Evolutionary conservation across 2,329 filamentous ascomycete genomes (phyloP).

Genomic region (Fusarium chuoi): DNA sequence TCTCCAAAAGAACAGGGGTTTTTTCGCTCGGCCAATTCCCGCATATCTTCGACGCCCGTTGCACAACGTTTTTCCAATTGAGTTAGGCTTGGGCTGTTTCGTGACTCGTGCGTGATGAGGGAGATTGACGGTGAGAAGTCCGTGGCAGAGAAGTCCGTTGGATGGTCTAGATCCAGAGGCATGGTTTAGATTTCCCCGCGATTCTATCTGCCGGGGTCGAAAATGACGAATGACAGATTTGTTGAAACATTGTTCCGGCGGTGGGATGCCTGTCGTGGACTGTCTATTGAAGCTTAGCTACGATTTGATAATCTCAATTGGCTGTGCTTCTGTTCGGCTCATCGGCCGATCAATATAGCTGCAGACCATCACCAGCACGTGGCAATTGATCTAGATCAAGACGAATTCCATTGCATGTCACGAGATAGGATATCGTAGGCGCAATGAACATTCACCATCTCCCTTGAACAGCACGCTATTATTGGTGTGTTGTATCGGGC

Average conservation of each 20-base stretch:
- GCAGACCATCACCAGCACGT: background rate
- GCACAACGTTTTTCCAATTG: background rate
- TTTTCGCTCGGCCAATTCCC: slow-evolving; percentile 8
- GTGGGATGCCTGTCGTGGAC: no score
- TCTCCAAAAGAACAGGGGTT: background rate
- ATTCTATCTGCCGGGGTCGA: background rate
- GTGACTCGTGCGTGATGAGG: background rate
- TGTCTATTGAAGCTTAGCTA: background rate
- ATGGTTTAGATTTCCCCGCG: slow-evolving; percentile 2
- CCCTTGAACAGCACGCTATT: accelerated
- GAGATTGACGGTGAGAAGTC: background rate
- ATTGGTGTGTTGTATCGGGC: background rate
- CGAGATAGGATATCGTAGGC: no score
- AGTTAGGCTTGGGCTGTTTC: background rate
- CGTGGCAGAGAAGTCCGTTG: background rate
- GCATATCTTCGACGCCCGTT: background rate
- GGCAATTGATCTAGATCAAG: background rate
- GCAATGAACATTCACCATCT: background rate
- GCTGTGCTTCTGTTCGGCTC: background rate
- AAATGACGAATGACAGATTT: background rate
- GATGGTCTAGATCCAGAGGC: background rate
- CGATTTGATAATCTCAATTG: background rate
- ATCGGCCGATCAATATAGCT: background rate
- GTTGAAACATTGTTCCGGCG: background rate
- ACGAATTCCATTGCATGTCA: background rate